A percentile compares a stretch with the other conserved stretches of the same genome.
These are phyloP conservation scores for Olyra latifolia DNA, from an alignment of 176 grass and related monocot species.

Conservation along the genomic window DNA sequence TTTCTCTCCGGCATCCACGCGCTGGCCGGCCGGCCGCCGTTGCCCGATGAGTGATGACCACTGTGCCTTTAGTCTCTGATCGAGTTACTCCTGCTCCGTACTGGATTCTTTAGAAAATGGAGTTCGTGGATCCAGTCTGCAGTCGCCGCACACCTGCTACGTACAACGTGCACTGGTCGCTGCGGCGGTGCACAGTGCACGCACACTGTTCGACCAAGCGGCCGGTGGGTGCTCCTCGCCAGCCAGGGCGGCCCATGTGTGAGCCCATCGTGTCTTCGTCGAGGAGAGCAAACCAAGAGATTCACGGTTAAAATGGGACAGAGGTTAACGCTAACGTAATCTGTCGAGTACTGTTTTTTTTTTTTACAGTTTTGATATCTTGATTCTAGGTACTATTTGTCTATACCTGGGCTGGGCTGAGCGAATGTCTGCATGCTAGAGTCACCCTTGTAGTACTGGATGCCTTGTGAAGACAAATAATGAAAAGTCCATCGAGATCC, in stretches of 20 bases:
- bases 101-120: neutral
- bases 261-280: neutral
- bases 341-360: too few species aligned
- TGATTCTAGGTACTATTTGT: neutral
- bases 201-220: neutral
- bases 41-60: neutral
- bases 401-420: neutral
- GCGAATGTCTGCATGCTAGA: constrained; percentile 18
- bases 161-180: neutral
- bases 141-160: too few species aligned
- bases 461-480: constrained; percentile 10
- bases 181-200: neutral
- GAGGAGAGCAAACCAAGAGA: neutral
- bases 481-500: constrained; percentile 13
- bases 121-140: neutral
- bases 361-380: neutral
- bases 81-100: neutral
- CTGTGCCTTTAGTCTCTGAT: neutral
- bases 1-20: neutral
- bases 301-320: neutral
- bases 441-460: neutral
- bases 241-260: neutral
- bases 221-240: neutral
- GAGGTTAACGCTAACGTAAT: neutral
- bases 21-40: neutral